Conservation (phyloP, 2,329 filamentous ascomycete species). For the Pyricularia pennisetigena region DNA sequence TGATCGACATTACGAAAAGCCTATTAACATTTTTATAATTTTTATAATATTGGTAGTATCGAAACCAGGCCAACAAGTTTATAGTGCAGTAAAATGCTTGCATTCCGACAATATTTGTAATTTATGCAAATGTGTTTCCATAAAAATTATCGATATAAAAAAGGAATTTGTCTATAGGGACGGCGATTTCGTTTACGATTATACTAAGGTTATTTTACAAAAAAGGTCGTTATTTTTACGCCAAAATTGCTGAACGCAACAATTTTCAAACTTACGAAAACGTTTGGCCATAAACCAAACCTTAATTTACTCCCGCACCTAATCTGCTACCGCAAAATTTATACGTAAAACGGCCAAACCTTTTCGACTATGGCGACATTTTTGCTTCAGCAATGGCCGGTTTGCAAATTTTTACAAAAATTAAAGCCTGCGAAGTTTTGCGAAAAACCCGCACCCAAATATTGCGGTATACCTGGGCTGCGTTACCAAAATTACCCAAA, state of each 20-base stretch:
- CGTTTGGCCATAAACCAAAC: background rate
- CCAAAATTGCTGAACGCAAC: background rate
- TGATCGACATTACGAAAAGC: too few species aligned
- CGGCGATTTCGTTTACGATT: background rate
- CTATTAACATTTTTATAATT: too few species aligned
- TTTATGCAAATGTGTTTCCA: too few species aligned
- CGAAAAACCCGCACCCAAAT: background rate
- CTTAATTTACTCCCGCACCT: background rate
- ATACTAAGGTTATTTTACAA: background rate
- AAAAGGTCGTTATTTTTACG: background rate
- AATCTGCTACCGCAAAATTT: background rate
- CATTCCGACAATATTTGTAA: too few species aligned
- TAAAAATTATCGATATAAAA: background rate
- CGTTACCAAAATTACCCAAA: too few species aligned
- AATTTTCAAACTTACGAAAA: background rate
- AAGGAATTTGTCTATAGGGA: background rate
- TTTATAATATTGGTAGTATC: too few species aligned
- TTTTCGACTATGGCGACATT: background rate
- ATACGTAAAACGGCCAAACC: background rate
- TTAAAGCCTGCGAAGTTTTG: background rate
- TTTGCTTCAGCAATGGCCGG: background rate
- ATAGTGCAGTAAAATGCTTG: too few species aligned
- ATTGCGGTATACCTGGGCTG: background rate
- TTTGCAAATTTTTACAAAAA: background rate
- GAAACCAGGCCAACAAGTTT: too few species aligned